Evolutionary conservation across 2,329 filamentous ascomycete genomes (phyloP).

Genomic region (Penicillium griseofulvum): DNA sequence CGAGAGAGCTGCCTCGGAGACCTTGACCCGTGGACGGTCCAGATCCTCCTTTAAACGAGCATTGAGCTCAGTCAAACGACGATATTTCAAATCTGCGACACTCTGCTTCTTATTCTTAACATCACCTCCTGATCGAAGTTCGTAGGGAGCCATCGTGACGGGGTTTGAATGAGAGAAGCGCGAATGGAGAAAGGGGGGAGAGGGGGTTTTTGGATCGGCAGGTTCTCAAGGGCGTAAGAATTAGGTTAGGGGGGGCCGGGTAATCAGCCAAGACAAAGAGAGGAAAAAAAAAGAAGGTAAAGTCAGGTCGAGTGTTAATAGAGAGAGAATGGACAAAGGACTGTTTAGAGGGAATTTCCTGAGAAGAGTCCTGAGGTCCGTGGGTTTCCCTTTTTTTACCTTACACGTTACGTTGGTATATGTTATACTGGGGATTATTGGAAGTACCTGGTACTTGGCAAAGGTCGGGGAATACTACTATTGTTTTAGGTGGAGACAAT

Average conservation of each 20-base stretch:
- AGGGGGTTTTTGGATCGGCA: slow-evolving; percentile 10
- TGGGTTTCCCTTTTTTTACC: slow-evolving; percentile 2
- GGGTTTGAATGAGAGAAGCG: slow-evolving; percentile 5
- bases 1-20: slow-evolving; percentile 89
- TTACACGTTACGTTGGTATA: slow-evolving; percentile 1
- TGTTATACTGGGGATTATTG: neutral
- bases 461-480: neutral
- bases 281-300: neutral
- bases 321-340: slow-evolving; percentile 9
- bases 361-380: slow-evolving; percentile 6
- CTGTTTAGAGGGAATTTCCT: slow-evolving; percentile 2
- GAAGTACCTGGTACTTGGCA: slow-evolving; percentile 7
- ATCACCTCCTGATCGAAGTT: slow-evolving; percentile 64
- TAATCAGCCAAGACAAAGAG: slow-evolving; percentile 8
- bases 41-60: slow-evolving; percentile 92
- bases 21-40: slow-evolving; percentile 90
- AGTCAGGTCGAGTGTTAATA: slow-evolving; percentile 1
- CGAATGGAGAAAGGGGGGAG: slow-evolving; percentile 20
- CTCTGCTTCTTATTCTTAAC: slow-evolving; percentile 94
- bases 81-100: slow-evolving; percentile 97
- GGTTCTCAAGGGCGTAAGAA: slow-evolving; percentile 9
- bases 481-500: neutral
- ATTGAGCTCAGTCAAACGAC: slow-evolving; percentile 94
- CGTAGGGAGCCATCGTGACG: slow-evolving; percentile 59
- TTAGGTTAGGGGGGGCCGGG: slow-evolving; percentile 2